These are phyloP conservation scores for Globisporangium radiosum DNA, from an alignment of 352 stramenopile species.

Conservation along the genomic window DNA sequence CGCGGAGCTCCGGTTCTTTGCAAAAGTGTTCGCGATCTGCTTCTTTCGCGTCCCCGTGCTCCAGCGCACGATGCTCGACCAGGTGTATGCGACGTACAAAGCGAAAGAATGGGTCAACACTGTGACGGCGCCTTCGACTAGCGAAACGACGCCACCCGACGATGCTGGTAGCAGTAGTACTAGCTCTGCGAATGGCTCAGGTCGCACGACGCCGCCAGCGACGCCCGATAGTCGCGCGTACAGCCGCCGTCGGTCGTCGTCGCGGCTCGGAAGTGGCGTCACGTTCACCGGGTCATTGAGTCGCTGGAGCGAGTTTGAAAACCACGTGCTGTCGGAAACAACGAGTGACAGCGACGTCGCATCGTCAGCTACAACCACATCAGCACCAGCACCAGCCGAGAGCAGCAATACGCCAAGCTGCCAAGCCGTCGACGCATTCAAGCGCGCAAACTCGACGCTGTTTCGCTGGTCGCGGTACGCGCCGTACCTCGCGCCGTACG, in stretches of 20 bases:
- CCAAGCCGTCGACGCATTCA: conserved; percentile 33
- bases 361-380: conserved; percentile 4
- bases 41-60: conserved; percentile 60
- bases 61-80: conserved; percentile 42
- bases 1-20: conserved; percentile 54
- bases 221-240: conserved; percentile 3
- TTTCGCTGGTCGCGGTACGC: conserved; percentile 53
- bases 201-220: background rate
- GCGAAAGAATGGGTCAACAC: conserved; percentile 45
- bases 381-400: conserved; percentile 14
- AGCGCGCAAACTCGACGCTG: conserved; percentile 45
- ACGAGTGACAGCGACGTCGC: background rate
- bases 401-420: conserved; percentile 15
- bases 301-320: conserved; percentile 54
- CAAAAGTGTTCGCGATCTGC: conserved; percentile 60
- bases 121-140: background rate
- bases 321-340: conserved; percentile 28
- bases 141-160: background rate
- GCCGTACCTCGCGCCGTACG: conserved; percentile 45
- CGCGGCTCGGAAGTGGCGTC: conserved; percentile 37
- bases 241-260: conserved; percentile 26
- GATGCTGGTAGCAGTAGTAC: background rate
- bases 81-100: conserved; percentile 45
- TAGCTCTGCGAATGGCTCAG: no score
- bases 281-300: conserved; percentile 50